Percentiles rank a stretch among this genome's conserved stretches.
Evolutionary conservation across 495 filamentous ascomycete species (phyloP).

Genomic region (Parathielavia appendiculata): DNA sequence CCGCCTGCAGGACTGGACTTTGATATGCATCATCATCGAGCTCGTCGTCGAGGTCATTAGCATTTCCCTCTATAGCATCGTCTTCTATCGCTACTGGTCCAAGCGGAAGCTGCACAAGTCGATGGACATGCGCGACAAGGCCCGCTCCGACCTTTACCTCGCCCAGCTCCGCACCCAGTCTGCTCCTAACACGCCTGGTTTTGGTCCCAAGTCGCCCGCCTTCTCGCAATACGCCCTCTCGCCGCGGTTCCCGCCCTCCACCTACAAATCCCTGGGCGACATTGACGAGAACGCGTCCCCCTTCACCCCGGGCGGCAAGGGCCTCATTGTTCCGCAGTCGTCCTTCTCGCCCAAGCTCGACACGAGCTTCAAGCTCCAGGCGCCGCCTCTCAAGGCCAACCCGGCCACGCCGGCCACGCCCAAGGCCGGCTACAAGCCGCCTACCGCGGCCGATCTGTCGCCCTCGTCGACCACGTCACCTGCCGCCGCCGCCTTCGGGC

Average conservation of each 20-base stretch:
- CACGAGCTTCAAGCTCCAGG: constrained; percentile 71
- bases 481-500: constrained; percentile 17
- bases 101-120: constrained; percentile 92
- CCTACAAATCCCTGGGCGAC: constrained; percentile 45
- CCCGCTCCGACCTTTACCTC: constrained; percentile 89
- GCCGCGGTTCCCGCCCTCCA: constrained; percentile 50
- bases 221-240: constrained; percentile 50
- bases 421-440: constrained; percentile 51
- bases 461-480: constrained; percentile 16
- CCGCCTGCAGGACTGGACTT: constrained; percentile 90
- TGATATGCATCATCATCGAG: constrained; percentile 97
- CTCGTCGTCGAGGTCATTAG: constrained; percentile 87
- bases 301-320: constrained; percentile 43
- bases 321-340: constrained; percentile 42
- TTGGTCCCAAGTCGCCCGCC: constrained; percentile 59
- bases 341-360: constrained; percentile 35
- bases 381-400: constrained; percentile 73
- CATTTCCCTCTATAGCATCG: constrained; percentile 85
- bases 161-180: constrained; percentile 90
- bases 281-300: constrained; percentile 43
- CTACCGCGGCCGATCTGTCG: constrained; percentile 20
- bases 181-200: constrained; percentile 89
- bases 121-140: constrained; percentile 92
- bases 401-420: constrained; percentile 68
- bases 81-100: constrained; percentile 94